Evolutionary conservation across 2,329 filamentous ascomycete species (phyloP).

Genomic region (Balansia obtecta): DNA sequence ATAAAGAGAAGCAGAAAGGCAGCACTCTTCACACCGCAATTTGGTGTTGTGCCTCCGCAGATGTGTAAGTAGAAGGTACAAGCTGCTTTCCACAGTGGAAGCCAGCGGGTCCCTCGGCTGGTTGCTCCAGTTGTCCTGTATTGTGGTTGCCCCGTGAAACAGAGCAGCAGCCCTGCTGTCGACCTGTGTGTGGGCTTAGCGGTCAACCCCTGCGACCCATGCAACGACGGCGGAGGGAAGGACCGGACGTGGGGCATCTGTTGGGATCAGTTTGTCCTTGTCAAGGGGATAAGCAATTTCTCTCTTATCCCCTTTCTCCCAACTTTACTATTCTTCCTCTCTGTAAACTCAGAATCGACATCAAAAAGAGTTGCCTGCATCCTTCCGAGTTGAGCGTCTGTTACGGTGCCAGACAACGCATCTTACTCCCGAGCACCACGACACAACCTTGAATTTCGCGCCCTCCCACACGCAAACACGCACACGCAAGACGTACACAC

Average conservation of each 20-base stretch:
- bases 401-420: neutral
- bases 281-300: slow-evolving; percentile 3
- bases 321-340: neutral
- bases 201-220: neutral
- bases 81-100: too few relatives aligned
- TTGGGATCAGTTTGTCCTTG: neutral
- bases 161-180: neutral
- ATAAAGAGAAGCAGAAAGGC: neutral
- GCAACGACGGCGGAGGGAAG: neutral
- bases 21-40: neutral
- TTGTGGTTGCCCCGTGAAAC: neutral
- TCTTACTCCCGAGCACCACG: neutral
- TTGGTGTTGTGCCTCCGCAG: neutral
- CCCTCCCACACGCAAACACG: neutral
- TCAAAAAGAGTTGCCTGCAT: neutral
- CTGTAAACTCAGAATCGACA: neutral
- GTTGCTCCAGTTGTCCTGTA: too few relatives aligned
- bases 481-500: too few relatives aligned
- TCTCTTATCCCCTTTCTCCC: neutral
- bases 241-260: slow-evolving; percentile 1
- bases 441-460: neutral
- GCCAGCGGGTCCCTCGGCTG: too few relatives aligned
- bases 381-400: neutral
- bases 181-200: neutral
- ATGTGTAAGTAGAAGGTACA: too few relatives aligned